Conservation (phyloP, 495 filamentous ascomycete species). For the Eremomyces bilateralis region DNA sequence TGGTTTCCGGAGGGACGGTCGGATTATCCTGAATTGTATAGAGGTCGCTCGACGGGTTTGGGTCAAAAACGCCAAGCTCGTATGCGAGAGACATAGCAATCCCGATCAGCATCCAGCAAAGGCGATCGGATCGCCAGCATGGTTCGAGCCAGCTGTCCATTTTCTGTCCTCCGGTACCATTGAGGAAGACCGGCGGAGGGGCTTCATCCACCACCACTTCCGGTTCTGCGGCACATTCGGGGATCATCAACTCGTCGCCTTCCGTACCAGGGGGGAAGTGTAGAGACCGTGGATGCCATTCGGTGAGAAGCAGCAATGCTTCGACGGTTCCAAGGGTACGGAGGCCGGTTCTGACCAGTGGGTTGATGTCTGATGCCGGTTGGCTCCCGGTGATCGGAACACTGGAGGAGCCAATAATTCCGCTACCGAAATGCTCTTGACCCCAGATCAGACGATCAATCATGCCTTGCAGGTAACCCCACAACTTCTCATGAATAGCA, state of each 20-base stretch:
- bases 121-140: constrained; percentile 85
- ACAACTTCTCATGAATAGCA: constrained; percentile 88
- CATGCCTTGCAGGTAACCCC: constrained; percentile 83
- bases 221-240: constrained; percentile 27
- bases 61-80: constrained; percentile 88
- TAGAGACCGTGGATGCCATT: constrained; percentile 88
- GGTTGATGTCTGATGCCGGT: constrained; percentile 16
- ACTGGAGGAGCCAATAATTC: constrained; percentile 66
- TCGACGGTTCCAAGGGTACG: constrained; percentile 86
- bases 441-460: constrained; percentile 89
- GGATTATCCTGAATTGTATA: constrained; percentile 13
- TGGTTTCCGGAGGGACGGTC: constrained; percentile 21
- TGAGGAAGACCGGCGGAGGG: too few relatives aligned
- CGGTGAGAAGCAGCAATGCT: constrained; percentile 75
- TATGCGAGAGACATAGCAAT: constrained; percentile 76
- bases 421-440: constrained; percentile 80
- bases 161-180: constrained; percentile 31
- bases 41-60: constrained; percentile 42
- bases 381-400: constrained; percentile 45
- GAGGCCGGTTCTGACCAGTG: constrained; percentile 39
- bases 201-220: too few relatives aligned
- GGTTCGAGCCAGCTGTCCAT: constrained; percentile 93
- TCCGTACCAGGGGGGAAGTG: constrained; percentile 87
- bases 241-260: constrained; percentile 16
- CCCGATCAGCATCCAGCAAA: constrained; percentile 96